Evolutionary conservation across 2,329 filamentous ascomycete genomes (phyloP).

Genomic region (Iodosphaeria phyllophila): DNA sequence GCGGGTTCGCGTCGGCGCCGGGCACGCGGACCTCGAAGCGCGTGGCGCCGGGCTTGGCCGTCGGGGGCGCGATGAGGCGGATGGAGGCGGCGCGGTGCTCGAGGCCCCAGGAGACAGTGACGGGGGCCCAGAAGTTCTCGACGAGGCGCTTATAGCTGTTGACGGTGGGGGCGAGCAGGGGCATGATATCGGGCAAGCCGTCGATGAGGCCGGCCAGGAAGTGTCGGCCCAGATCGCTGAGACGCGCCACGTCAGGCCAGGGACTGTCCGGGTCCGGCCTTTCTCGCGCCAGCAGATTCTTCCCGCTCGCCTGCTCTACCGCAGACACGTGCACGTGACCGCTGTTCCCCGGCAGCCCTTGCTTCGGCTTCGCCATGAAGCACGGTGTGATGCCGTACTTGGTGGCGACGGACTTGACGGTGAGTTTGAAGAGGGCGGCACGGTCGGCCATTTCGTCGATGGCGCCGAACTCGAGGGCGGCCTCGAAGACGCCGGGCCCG

Average conservation of each 20-base stretch:
- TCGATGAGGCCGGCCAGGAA: slow-evolving; percentile 84
- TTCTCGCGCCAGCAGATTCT: slow-evolving; percentile 68
- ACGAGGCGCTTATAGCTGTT: slow-evolving; percentile 98
- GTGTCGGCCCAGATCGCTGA: slow-evolving; percentile 79
- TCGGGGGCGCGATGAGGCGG: slow-evolving; percentile 75
- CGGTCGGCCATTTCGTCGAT: slow-evolving; percentile 81
- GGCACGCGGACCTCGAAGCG: slow-evolving; percentile 85
- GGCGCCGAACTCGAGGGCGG: slow-evolving; percentile 80
- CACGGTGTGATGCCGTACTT: slow-evolving; percentile 86
- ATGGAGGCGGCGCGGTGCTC: slow-evolving; percentile 90
- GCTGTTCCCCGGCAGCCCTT: slow-evolving; percentile 83
- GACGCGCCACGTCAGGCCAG: slow-evolving; percentile 56
- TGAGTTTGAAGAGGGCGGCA: slow-evolving; percentile 83
- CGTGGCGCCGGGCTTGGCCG: slow-evolving; percentile 66
- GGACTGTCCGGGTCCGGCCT: slow-evolving; percentile 49
- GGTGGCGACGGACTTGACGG: slow-evolving; percentile 73
- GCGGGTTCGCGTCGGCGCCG: slow-evolving; percentile 84
- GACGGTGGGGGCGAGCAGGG: slow-evolving; percentile 78
- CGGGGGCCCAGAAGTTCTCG: slow-evolving; percentile 97
- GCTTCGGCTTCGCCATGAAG: slow-evolving; percentile 95
- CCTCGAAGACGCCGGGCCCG: slow-evolving; percentile 80
- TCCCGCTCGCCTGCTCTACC: slow-evolving; percentile 57
- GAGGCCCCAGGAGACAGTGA: slow-evolving; percentile 91
- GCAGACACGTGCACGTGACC: slow-evolving; percentile 93
- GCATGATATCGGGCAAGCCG: slow-evolving; percentile 89